Base-by-base conservation (phyloP, 2,329 filamentous ascomycete species). In the Nothomitra cinnamomea region DNA sequence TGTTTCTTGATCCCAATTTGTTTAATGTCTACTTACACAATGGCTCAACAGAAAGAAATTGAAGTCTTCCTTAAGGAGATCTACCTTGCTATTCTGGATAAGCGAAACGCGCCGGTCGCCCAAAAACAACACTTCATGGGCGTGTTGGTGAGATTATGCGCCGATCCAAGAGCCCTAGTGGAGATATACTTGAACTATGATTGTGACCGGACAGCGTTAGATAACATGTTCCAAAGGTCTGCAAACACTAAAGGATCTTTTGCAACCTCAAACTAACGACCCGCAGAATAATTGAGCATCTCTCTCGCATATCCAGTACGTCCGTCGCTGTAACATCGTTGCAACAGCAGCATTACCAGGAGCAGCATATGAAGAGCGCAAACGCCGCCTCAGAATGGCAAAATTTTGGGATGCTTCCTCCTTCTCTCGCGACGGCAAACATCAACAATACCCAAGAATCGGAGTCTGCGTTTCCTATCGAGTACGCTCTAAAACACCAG, bases 171-270 rank as follows among this genome's bases (percentile, higher is more conserved):
- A 59, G 89, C 87, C 0, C 67, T 98, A 50, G 92, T 98, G 15
- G 92, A 98, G 67, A 83, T 89, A 13, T 98, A 98, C 67, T 77
- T 98, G 57, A 98, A 98, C 67, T 98, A 98, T 64, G 92, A 98
- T 65, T 98, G 92, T 69, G 94, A 96, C 63, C 78, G 90, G 56
- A 88, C 87, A 41, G 80, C 81, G 8, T 79, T 96, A 56, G 90
- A 96, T 69, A 98, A 98, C 67, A 92, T 96, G 67, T 98, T 94
- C 66, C 92, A 98, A 67, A 74, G 78, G 60, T 70, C 62, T 54
- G 40, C 55, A 43, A 2, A 41, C 28, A n/a, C 6, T 3, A 45
- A 40, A 17, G 25, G 13, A 28, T 2, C 15, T 35, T 35, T 22
- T 28, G 41, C 2, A 2, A 36, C 17, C 32, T 25, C 35, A n/a